Percentiles rank a stretch among this genome's conserved stretches.
Conservation (phyloP, 2,329 filamentous ascomycete species). For the Pleomassaria siparia region DNA sequence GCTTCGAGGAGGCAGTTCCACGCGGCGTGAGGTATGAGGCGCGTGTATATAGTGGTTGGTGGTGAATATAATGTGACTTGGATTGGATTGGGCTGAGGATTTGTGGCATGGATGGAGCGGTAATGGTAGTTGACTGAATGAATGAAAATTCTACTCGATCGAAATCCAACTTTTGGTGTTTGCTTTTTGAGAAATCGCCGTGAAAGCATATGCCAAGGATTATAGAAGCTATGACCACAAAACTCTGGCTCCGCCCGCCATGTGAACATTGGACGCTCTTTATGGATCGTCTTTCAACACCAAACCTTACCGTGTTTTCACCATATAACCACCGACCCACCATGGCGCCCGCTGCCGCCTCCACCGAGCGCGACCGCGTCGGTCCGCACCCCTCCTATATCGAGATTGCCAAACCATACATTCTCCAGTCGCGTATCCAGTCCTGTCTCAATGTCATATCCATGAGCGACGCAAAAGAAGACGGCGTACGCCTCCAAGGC, state of each 20-base stretch:
- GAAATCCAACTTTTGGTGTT: not conserved
- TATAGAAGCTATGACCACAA: not conserved
- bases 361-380: conserved; percentile 32
- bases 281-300: too few relatives aligned
- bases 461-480: conserved; percentile 76
- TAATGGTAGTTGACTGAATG: conserved; percentile 3
- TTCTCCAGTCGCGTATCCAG: conserved; percentile 78
- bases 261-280: not conserved
- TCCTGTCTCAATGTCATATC: conserved; percentile 69
- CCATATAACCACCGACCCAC: not conserved
- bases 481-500: conserved; percentile 78
- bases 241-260: not conserved
- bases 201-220: not conserved
- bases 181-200: not conserved
- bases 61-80: too few relatives aligned
- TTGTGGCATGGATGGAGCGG: not conserved
- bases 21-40: too few relatives aligned
- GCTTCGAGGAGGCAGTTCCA: conserved; percentile 3
- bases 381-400: conserved; percentile 65
- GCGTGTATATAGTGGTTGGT: conserved; percentile 11
- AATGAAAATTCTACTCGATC: conserved; percentile 1
- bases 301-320: not conserved
- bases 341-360: conserved; percentile 14
- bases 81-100: not conserved
- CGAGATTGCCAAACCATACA: conserved; percentile 71